Percentiles rank a stretch among this genome's conserved stretches.
Evolutionary conservation across 192 early-diverging fungal species (phyloP).

Genomic region (Backusella tuberculispora): DNA sequence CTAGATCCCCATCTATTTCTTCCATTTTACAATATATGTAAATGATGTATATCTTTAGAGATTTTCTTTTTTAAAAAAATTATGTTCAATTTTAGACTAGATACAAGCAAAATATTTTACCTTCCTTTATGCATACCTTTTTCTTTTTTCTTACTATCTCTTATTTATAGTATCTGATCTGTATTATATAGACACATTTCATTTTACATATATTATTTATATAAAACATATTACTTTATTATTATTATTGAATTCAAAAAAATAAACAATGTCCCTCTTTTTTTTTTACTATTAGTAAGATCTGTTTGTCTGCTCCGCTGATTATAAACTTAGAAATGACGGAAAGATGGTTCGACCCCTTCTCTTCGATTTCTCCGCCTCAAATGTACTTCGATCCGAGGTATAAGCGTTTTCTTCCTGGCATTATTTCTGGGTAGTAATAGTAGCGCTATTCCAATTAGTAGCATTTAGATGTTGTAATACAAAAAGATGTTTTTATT

Average conservation of each 20-base stretch:
- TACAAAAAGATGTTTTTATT: background rate
- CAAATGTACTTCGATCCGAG: background rate
- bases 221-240: background rate
- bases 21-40: conserved; percentile 10
- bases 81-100: background rate
- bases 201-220: background rate
- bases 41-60: background rate
- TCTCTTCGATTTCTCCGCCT: background rate
- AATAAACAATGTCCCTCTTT: background rate
- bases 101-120: background rate
- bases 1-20: conserved; percentile 8
- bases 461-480: background rate
- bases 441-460: background rate
- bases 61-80: background rate
- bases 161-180: background rate
- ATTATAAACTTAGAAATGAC: background rate
- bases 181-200: background rate
- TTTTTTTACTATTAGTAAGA: background rate
- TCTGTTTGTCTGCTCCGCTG: background rate
- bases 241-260: background rate
- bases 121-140: background rate
- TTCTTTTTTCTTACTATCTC: background rate
- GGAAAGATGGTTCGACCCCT: background rate
- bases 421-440: background rate
- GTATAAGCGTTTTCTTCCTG: no score